Conservation (phyloP, 139 green algal species). For the Tetradesmus obliquus region DNA sequence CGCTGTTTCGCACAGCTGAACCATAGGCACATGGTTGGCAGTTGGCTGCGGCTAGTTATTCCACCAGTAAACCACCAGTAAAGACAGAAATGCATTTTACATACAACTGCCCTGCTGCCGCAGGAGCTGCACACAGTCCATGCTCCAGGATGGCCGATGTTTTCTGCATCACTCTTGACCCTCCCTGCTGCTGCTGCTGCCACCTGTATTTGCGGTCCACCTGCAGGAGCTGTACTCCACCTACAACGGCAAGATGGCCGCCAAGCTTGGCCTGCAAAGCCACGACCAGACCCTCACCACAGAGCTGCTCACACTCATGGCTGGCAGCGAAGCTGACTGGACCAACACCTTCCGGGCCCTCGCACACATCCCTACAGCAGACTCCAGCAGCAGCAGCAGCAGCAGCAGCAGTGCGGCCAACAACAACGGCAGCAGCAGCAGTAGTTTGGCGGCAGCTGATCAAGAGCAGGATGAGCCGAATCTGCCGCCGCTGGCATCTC, state of each 20-base stretch:
- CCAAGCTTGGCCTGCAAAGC: slow-evolving; percentile 78
- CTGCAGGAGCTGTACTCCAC: slow-evolving; percentile 56
- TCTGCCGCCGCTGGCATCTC: not conserved
- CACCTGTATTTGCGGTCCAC: not conserved
- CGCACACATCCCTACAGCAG: slow-evolving; percentile 40
- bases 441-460: not conserved
- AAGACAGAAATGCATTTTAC: too few species aligned
- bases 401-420: not conserved
- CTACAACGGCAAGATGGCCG: slow-evolving; percentile 73
- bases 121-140: too few species aligned
- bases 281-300: slow-evolving; percentile 70
- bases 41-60: too few species aligned
- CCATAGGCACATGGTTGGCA: not conserved
- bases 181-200: not conserved
- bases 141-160: too few species aligned
- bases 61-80: too few species aligned
- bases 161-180: not conserved
- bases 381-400: not conserved
- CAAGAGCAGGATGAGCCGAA: slow-evolving; percentile 12
- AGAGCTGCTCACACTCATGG: slow-evolving; percentile 76
- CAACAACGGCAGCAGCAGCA: slow-evolving; percentile 32
- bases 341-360: slow-evolving; percentile 86
- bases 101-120: too few species aligned
- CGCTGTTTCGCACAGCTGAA: not conserved
- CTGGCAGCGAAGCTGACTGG: slow-evolving; percentile 74